Evolutionary conservation across 129 eudicot species (phyloP).

Genomic region (Centella asiatica): DNA sequence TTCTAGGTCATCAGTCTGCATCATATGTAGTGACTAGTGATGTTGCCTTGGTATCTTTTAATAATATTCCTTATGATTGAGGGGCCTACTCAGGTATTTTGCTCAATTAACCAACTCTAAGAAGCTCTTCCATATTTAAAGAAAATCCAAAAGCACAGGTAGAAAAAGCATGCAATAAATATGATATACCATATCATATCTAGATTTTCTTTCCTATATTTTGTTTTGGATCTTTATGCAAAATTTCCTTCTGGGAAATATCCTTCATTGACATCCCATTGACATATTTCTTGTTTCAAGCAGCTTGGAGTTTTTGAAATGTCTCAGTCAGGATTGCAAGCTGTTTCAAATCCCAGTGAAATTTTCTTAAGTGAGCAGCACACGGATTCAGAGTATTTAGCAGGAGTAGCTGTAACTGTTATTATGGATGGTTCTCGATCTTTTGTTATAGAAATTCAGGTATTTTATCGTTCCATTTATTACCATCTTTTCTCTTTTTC

Average conservation of each 20-base stretch:
- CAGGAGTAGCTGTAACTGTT: slow-evolving; percentile 81
- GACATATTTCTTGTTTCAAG: not conserved
- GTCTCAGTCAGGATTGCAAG: slow-evolving; percentile 75
- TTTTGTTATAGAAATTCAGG: slow-evolving; percentile 84
- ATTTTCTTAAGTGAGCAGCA: slow-evolving; percentile 61
- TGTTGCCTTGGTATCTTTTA: no score
- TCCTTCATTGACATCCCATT: not conserved
- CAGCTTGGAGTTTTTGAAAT: slow-evolving; percentile 94
- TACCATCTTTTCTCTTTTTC: not conserved
- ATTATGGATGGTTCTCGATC: slow-evolving; percentile 86
- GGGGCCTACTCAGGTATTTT: no score
- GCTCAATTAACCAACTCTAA: no score
- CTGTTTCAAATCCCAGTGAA: slow-evolving; percentile 72
- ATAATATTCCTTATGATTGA: no score
- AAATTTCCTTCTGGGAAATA: not conserved
- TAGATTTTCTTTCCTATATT: no score
- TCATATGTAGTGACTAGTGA: no score
- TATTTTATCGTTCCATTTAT: slow-evolving; percentile 4
- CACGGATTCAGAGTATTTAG: slow-evolving; percentile 62
- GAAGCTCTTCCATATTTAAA: no score
- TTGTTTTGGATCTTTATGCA: no score
- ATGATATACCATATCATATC: no score
- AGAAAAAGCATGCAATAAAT: no score
- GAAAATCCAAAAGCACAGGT: no score
- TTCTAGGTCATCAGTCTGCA: no score